Percentiles rank a stretch among this genome's conserved stretches.
Evolutionary conservation across 176 grass and related monocot genomes (phyloP).

Genomic region (Eleusine indica): DNA sequence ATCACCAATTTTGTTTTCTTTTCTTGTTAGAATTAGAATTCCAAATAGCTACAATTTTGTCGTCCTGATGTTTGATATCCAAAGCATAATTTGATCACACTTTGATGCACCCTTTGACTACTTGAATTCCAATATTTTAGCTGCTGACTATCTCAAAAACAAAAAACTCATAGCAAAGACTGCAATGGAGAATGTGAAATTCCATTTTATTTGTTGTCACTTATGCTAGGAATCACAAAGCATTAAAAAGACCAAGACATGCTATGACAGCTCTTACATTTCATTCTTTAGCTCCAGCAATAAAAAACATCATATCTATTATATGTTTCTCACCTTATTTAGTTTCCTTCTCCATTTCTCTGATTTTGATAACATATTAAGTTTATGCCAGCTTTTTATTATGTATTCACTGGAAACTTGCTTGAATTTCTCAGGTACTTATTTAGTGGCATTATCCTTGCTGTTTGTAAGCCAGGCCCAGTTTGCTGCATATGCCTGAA

Average conservation of each 20-base stretch:
- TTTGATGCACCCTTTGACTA: neutral
- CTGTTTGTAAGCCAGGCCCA: slow-evolving; percentile 30
- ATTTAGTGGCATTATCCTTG: neutral
- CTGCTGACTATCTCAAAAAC: neutral
- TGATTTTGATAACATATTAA: neutral
- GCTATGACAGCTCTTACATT: neutral
- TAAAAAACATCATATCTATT: neutral
- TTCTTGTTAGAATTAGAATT: neutral
- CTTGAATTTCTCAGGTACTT: slow-evolving; percentile 7
- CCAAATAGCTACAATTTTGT: neutral
- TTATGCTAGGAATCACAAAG: neutral
- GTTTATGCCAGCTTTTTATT: neutral
- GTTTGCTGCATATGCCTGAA: slow-evolving; percentile 31
- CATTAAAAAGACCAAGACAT: neutral
- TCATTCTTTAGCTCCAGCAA: neutral
- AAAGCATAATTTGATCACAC: neutral
- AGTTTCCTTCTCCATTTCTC: neutral
- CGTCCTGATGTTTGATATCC: neutral
- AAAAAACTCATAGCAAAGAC: neutral
- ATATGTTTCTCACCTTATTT: neutral
- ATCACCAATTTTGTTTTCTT: neutral
- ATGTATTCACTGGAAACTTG: neutral
- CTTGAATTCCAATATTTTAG: neutral
- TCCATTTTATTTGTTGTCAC: neutral
- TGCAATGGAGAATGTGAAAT: neutral